These are phyloP conservation scores for Colletotrichum cereale DNA, from an alignment of 2,329 filamentous ascomycete genomes.

Conservation along the genomic window DNA sequence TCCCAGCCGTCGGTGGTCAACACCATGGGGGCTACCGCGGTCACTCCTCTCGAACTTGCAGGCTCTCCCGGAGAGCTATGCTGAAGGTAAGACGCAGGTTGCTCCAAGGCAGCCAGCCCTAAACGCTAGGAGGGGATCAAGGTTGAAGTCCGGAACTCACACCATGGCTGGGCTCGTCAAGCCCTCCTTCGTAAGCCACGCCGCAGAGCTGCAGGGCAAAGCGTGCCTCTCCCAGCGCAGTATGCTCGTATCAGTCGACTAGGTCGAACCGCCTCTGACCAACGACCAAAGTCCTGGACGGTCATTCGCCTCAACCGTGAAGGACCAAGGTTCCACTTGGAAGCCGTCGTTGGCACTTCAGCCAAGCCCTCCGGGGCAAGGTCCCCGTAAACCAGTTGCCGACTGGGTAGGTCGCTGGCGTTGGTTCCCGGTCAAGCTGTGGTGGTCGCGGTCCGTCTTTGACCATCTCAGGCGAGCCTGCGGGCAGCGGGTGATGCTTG, in stretches of 20 bases:
- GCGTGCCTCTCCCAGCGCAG: not conserved
- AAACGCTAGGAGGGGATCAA: not conserved
- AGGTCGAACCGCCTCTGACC: not conserved
- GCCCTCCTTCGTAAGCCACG: conserved; percentile 23
- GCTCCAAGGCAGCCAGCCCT: not conserved
- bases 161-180: not conserved
- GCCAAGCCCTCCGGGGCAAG: not conserved
- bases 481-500: not conserved
- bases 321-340: not conserved
- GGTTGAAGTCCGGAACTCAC: not conserved
- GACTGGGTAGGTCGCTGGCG: not conserved
- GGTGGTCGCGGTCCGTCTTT: not conserved
- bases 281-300: not conserved
- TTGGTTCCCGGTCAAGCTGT: conserved; percentile 12
- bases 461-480: not conserved
- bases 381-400: too few relatives aligned
- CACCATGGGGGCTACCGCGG: not conserved
- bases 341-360: conserved; percentile 5
- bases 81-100: not conserved
- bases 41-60: not conserved
- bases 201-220: conserved; percentile 12
- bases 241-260: not conserved
- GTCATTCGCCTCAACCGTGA: not conserved
- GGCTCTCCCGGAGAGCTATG: not conserved
- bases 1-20: too few relatives aligned